Base-by-base conservation (phyloP, 495 filamentous ascomycete species). In the Xylaria palmicola region DNA sequence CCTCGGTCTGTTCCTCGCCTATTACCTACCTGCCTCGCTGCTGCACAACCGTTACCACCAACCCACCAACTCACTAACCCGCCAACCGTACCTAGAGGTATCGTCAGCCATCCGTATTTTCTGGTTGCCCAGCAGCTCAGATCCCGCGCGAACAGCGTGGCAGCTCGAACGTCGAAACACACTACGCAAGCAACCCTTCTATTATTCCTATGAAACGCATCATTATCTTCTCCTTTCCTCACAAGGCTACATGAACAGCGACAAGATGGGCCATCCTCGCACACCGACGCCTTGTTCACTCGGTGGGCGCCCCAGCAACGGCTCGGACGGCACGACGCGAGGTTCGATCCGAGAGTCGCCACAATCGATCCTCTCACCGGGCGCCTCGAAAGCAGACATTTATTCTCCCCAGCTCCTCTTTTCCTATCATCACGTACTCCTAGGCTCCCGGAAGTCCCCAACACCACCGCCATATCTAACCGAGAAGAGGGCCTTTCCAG, bases 401-500 rank as follows among this genome's bases (percentile, higher is more conserved):
- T 27, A 37, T 4, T 56, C 53, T 34, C 53, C 24, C 10, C 37
- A 15, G 20, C 22, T 56, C 39, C 53, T 56, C 26, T 56, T 56
- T 24, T 19, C 53, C 53, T 56, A 56, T 19, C 53, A 44, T 7
- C 37, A 56, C n/a, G 27, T 56, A 20, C n/a, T 56, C 4, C 17
- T 40, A 8, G 12, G 26, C 26, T 26, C n/a, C 19, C 39, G 37
- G 20, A 44, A 56, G 32, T 34, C 27, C 39, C 1, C 32, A 39
- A 24, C 9, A 19, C 15, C 55, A 12, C 41, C 39, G 17, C 22
- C 48, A 5, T 12, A 40, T 22, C 41, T 48, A 20, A 17, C 27
- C 20, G 15, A 24, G 26, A 43, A 56, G 36, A 55, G 19, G 4
- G 34, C n/a, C 17, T 13, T 22, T 32, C 26, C 26, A 15, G n/a